Conservation (phyloP, 192 early-diverging fungal species). For the Rhizoclosmatium globosum region DNA sequence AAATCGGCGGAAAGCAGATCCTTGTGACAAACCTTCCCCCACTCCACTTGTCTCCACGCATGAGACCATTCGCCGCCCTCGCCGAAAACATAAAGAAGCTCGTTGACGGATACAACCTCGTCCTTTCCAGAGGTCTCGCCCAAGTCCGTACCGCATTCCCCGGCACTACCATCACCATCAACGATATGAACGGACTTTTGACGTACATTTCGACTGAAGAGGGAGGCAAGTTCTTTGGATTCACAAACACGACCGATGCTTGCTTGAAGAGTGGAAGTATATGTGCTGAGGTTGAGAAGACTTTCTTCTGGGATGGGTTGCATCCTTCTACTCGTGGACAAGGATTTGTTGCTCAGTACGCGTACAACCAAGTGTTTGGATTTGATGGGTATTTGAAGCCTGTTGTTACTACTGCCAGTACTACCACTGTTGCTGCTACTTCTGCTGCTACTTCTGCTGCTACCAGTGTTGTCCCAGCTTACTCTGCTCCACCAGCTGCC, state of each 20-base stretch:
- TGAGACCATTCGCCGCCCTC: not conserved
- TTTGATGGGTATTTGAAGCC: conserved; percentile 2
- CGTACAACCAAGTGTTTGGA: conserved; percentile 13
- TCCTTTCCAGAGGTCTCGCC: not conserved
- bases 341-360: conserved; percentile 8
- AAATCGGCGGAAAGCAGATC: not conserved
- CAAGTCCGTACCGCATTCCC: not conserved
- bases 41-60: not conserved
- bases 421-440: conserved; percentile 12
- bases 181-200: conserved; percentile 8
- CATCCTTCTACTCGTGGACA: conserved; percentile 27
- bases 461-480: not conserved
- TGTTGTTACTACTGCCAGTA: not conserved
- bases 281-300: conserved; percentile 12
- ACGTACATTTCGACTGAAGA: not conserved
- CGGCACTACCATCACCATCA: not conserved
- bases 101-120: not conserved
- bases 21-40: not conserved
- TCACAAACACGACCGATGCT: conserved; percentile 1
- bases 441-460: not conserved
- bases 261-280: conserved; percentile 10
- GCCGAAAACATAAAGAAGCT: not conserved
- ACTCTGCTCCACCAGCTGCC: too few species aligned
- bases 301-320: conserved; percentile 12
- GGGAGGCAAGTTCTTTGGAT: not conserved